These are phyloP conservation scores for Echria macrotheca DNA, from an alignment of 495 filamentous ascomycete species.

Conservation along the genomic window DNA sequence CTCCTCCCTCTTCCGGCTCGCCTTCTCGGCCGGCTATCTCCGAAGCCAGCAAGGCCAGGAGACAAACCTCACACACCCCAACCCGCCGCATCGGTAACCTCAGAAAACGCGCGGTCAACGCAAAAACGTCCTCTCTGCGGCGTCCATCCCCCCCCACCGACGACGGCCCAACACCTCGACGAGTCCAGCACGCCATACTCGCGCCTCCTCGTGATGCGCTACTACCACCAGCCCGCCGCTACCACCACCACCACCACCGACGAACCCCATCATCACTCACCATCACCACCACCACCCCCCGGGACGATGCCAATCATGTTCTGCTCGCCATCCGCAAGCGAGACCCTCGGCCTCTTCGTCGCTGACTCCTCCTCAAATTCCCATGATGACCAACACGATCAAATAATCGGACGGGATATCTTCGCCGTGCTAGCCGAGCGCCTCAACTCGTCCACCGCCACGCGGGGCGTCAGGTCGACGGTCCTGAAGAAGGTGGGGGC, in stretches of 20 bases:
- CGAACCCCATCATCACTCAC: neutral
- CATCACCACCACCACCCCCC: neutral
- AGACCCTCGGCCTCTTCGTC: constrained; percentile 42
- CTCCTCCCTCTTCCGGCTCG: constrained; percentile 14
- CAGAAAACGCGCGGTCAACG: neutral
- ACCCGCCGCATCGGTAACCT: neutral
- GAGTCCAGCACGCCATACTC: constrained; percentile 41
- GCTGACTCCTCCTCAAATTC: no score
- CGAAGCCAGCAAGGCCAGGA: neutral
- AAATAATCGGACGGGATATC: constrained; percentile 41
- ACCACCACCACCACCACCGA: neutral
- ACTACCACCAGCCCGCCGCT: neutral
- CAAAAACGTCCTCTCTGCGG: neutral
- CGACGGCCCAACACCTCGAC: constrained; percentile 2
- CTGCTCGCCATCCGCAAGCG: constrained; percentile 28
- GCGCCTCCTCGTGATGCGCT: constrained; percentile 34
- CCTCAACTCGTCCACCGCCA: constrained; percentile 27
- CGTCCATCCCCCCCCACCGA: neutral
- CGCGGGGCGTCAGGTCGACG: constrained; percentile 30
- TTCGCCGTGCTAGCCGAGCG: constrained; percentile 44
- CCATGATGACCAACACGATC: constrained; percentile 23
- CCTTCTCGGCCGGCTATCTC: constrained; percentile 20
- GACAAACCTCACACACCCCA: neutral
- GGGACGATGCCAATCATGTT: constrained; percentile 18
- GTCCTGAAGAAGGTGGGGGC: constrained; percentile 34